phyloP scores from a whole-genome alignment of 192 early-diverging fungal genomes.

The Coemansia sp. region DNA sequence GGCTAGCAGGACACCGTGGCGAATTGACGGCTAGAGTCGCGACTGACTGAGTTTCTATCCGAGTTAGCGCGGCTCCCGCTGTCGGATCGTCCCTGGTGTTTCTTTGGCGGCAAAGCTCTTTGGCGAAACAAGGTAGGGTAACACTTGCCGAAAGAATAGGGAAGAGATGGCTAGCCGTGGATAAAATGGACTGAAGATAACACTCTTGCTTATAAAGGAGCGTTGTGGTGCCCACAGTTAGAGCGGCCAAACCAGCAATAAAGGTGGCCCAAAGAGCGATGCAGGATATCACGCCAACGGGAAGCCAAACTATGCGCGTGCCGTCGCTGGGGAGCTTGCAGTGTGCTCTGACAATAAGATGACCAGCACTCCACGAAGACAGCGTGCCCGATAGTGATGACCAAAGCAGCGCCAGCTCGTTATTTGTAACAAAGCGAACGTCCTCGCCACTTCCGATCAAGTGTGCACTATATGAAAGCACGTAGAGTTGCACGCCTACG shows the following conservation, averaged over 20 bases:
- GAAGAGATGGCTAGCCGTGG: neutral
- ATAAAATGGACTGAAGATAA: neutral
- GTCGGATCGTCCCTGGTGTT: neutral
- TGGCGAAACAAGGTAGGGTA: slow-evolving; percentile 1
- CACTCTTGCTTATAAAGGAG: slow-evolving; percentile 10
- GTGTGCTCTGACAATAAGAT: slow-evolving; percentile 14
- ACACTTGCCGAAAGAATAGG: neutral
- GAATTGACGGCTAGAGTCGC: neutral
- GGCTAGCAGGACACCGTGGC: neutral
- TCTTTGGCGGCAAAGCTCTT: neutral
- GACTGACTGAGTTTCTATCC: neutral
- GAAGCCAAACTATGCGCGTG: slow-evolving; percentile 24
- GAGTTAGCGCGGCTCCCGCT: neutral
- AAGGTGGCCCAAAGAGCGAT: slow-evolving; percentile 19
- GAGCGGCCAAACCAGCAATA: neutral
- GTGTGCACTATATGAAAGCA: neutral
- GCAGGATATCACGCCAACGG: slow-evolving; percentile 10
- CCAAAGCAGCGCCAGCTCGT: slow-evolving; percentile 29
- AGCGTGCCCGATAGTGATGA: slow-evolving; percentile 12
- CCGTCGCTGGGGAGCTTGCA: neutral
- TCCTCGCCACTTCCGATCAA: neutral
- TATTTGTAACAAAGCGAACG: slow-evolving; percentile 17
- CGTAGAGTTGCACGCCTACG: slow-evolving; percentile 13
- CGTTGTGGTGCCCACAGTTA: slow-evolving; percentile 1
- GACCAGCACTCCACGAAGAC: slow-evolving; percentile 16